Base-by-base conservation (phyloP, 257 asterid genomes). In the Petunia axillaris region DNA sequence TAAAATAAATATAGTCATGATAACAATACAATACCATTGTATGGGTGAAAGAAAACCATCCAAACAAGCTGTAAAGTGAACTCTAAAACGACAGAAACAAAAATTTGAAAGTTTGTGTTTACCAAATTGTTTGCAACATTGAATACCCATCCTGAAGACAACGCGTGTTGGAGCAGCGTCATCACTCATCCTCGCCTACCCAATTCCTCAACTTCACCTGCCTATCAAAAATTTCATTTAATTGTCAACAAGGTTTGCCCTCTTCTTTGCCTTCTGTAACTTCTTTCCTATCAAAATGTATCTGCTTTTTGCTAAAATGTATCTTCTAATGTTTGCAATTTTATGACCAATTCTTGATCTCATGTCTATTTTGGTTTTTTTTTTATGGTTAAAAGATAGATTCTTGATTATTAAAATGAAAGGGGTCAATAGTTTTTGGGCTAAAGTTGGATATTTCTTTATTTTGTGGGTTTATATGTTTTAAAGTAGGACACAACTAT, bases 121-220 rank as follows among this genome's bases (percentile, higher is more conserved):
- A 60, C 66, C 40, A 60, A 68, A 70, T 70, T 70, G 25, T 25
- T 25, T 25, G 25, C 25, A 25, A 25, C 2, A 37, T 8, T 16
- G 13, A 36, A 50, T 68, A 16, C 6, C 76, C 57, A 43, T 68
- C 39, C 80, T 79, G 4, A 80, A 37, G 83, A 81, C 85, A 81
- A 65, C 87, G 85, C 85, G 83, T 84, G 85, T 82, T 79, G 63
- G 83, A 75, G 76, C 73, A 62, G n/a, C 71, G 66, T 81, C 84
- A 44, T 77, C 80, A 8, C 71, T 75, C 60, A n/a, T 57, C 40
- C 7, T 44, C 10, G 25, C 16, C 60, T 16, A n/a, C 55, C 58
- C 0, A 71, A 25, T 67, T 41, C n/a, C 75, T 39, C 73, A 11
- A 37, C 35, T 64, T 64, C 73, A 39, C 36, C 48, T 3, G 3